These are phyloP conservation scores for Saturnispora serradocipensis DNA, from an alignment of 805 yeast genomes.

Conservation along the genomic window DNA sequence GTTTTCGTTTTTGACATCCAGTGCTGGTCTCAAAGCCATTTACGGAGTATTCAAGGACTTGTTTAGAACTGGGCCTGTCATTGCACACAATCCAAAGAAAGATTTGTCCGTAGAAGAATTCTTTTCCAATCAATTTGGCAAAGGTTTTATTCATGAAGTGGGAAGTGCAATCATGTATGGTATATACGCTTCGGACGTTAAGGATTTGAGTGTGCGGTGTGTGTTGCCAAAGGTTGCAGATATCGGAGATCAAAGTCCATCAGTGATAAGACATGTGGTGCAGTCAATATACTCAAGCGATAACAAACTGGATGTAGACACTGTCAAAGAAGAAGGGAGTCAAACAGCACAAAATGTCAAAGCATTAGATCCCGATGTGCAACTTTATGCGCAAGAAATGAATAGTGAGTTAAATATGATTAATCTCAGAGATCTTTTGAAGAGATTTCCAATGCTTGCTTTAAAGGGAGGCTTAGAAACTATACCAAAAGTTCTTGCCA, in stretches of 20 bases:
- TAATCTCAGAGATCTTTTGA: constrained; percentile 31
- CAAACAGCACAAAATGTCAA: constrained; percentile 17
- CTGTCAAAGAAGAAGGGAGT: constrained; percentile 10
- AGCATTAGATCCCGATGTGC: constrained; percentile 15
- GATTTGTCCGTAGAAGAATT: constrained; percentile 40
- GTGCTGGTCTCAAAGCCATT: constrained; percentile 14
- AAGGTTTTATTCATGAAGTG: constrained; percentile 41
- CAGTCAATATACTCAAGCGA: constrained; percentile 17
- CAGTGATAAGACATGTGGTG: constrained; percentile 37
- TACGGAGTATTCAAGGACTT: constrained; percentile 5
- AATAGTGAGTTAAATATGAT: constrained; percentile 28
- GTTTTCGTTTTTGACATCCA: constrained; percentile 22
- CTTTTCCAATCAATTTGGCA: constrained; percentile 61
- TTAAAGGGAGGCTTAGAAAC: constrained; percentile 46
- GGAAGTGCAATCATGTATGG: constrained; percentile 84
- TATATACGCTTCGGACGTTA: constrained; percentile 79
- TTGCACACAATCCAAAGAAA: constrained; percentile 1
- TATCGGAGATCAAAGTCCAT: constrained; percentile 52
- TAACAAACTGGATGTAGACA: not conserved
- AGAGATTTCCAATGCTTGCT: constrained; percentile 53
- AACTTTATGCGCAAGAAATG: constrained; percentile 2
- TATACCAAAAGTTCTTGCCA: constrained; percentile 37
- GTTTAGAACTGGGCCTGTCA: not conserved
- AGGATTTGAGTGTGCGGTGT: constrained; percentile 53
- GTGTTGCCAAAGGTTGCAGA: constrained; percentile 47